Percentiles rank a stretch among this genome's conserved stretches.
These are phyloP conservation scores for Penicillium palitans DNA, from an alignment of 2,329 filamentous ascomycete species.

Conservation along the genomic window DNA sequence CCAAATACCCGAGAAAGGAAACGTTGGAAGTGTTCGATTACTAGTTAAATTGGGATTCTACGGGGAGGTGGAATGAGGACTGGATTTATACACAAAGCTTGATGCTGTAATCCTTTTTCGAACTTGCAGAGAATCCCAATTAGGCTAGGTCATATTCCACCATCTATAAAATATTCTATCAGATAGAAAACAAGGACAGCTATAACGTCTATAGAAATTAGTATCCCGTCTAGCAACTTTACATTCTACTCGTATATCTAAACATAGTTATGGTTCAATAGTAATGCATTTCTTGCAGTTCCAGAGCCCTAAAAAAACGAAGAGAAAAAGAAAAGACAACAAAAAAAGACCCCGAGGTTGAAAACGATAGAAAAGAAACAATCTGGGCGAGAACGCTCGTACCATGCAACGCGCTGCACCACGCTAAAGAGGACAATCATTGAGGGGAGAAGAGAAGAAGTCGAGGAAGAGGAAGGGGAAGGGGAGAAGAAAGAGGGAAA, in stretches of 20 bases:
- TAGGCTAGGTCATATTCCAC: background rate
- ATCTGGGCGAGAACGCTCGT: conserved; percentile 19
- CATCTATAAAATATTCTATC: background rate
- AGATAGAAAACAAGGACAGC: background rate
- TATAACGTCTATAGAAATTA: background rate
- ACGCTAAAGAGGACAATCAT: conserved; percentile 26
- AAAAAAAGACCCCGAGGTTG: conserved; percentile 6
- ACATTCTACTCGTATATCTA: background rate
- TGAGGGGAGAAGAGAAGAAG: background rate
- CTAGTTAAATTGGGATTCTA: too few relatives aligned
- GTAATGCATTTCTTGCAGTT: conserved; percentile 3
- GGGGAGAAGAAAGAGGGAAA: background rate
- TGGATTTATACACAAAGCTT: too few relatives aligned
- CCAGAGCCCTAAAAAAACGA: background rate
- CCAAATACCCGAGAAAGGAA: too few relatives aligned
- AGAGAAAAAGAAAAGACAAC: conserved; percentile 11
- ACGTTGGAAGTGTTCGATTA: too few relatives aligned
- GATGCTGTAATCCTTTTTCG: background rate
- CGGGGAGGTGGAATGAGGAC: too few relatives aligned
- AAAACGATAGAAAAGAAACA: conserved; percentile 11
- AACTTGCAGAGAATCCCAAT: background rate
- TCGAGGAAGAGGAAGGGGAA: background rate
- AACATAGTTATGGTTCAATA: background rate
- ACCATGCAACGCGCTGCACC: conserved; percentile 25
- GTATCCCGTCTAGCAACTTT: background rate